phyloP scores from a whole-genome alignment of 148 eudicot genomes.

The Amaranthus cruentus region DNA sequence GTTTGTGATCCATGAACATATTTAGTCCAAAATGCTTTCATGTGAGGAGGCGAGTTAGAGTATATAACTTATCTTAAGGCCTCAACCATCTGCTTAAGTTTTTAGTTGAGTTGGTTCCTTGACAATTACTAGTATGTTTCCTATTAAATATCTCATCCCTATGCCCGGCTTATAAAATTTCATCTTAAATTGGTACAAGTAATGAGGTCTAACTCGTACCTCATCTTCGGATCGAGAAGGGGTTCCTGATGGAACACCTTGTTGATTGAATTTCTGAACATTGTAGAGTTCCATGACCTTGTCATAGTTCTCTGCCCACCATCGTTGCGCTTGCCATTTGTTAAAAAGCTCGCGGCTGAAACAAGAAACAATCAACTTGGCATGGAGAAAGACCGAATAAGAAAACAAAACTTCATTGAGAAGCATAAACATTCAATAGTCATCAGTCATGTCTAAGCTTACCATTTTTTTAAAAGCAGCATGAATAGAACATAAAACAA shows the following conservation, averaged over 20 bases:
- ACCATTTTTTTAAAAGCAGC: background rate
- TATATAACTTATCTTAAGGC: no score
- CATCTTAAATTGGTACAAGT: background rate
- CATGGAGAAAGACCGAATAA: slow-evolving; percentile 4
- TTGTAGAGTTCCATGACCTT: slow-evolving; percentile 90
- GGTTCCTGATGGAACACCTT: slow-evolving; percentile 53
- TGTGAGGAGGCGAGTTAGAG: no score
- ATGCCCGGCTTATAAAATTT: background rate
- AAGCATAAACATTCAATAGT: background rate
- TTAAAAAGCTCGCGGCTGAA: slow-evolving; percentile 89
- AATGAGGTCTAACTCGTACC: slow-evolving; percentile 50
- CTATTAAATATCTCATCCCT: background rate
- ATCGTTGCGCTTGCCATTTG: slow-evolving; percentile 97
- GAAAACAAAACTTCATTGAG: background rate
- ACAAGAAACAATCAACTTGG: slow-evolving; percentile 13
- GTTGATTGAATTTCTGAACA: slow-evolving; percentile 66
- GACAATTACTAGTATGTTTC: background rate
- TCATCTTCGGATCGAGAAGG: slow-evolving; percentile 66
- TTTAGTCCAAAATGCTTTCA: no score
- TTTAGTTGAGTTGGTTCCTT: no score
- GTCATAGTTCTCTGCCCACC: slow-evolving; percentile 97
- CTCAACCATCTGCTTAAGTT: no score
- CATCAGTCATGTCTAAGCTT: background rate
- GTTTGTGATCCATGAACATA: no score
- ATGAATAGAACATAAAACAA: background rate